Evolutionary conservation across 2,329 filamentous ascomycete species (phyloP), one percentile per base, ranked within the genome.

Genomic region (Xylaria hypoxylon): DNA sequence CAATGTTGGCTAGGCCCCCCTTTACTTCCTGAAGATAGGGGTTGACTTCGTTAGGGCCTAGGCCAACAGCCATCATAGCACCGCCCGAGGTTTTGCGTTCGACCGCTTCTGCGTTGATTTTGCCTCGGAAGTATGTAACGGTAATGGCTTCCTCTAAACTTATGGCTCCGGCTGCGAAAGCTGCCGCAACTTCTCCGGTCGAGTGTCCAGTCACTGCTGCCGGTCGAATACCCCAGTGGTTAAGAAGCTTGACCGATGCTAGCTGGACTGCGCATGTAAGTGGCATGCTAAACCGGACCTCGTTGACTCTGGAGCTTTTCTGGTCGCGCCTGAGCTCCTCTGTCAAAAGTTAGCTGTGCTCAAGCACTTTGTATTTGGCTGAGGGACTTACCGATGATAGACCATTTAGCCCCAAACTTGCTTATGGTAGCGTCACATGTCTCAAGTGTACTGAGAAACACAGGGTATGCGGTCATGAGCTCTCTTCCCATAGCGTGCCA

Each of bases 101-200:
- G 17, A 57, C 33, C 3, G 58, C 63, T n/a, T 48, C 48, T 4
- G 55, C 47, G 31, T 48, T 60, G n/a, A 59, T 22, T 31, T 31
- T 38, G 5, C 72, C 71, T 2, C 74, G 73, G 47, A 61, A 65
- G 50, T 72, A 75, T 1, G 64, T 66, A 2, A 71, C 48, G 1
- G 47, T 57, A 5, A 75, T 45, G 15, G 72, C 70, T 10, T 68
- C 67, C 13, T 59, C n/a, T 11, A 62, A 48, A 0, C 57, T 60
- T 2, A 78, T 65, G 2, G 65, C 72, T 0, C 78, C 79, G 2
- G 75, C 76, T 1, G 77, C 77, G 59, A 80, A 83, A 0, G 81
- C 82, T 0, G 81, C 81, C 0, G 80, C 80, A 42, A 83, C 76
- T 60, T 80, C 78, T 6, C 78, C 78, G 2, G 70, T 75, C 0